Conservation (phyloP, 2,329 filamentous ascomycete genomes). For the Coniella vitis region DNA sequence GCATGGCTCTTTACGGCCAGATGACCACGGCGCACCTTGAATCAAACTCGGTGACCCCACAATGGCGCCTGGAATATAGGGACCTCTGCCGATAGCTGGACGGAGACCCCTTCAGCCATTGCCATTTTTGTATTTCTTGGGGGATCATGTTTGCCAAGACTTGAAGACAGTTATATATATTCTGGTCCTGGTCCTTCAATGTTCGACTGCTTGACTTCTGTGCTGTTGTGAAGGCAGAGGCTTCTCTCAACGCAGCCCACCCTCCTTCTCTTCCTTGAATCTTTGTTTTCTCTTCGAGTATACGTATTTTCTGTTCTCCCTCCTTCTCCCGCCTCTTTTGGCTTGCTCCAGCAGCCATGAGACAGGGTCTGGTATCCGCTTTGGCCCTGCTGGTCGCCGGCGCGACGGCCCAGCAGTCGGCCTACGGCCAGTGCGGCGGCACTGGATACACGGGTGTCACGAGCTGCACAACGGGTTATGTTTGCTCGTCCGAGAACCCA, state of each 20-base stretch:
- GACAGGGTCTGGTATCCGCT: constrained; percentile 9
- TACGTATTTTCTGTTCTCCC: background rate
- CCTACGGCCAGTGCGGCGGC: constrained; percentile 19
- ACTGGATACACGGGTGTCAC: constrained; percentile 18
- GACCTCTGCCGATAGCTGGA: background rate
- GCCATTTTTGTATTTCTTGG: background rate
- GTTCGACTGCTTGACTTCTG: background rate
- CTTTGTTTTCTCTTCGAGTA: background rate
- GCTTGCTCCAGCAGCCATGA: background rate
- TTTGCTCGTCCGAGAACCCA: constrained; percentile 19
- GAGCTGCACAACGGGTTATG: constrained; percentile 18
- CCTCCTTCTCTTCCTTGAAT: background rate
- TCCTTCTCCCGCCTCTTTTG: background rate
- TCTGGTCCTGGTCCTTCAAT: background rate
- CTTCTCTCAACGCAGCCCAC: background rate
- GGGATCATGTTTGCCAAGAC: background rate
- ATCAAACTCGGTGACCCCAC: background rate
- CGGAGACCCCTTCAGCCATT: too few relatives aligned
- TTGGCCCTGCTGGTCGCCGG: constrained; percentile 7
- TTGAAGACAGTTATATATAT: background rate
- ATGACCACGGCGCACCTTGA: background rate
- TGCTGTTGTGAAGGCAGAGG: background rate
- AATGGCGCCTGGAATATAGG: constrained; percentile 3
- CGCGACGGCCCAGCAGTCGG: constrained; percentile 16
- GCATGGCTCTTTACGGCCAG: background rate